Percentiles rank a stretch among this genome's conserved stretches.
Conservation (phyloP, 177 flowering plant genomes). For the Vitis hybrid region DNA sequence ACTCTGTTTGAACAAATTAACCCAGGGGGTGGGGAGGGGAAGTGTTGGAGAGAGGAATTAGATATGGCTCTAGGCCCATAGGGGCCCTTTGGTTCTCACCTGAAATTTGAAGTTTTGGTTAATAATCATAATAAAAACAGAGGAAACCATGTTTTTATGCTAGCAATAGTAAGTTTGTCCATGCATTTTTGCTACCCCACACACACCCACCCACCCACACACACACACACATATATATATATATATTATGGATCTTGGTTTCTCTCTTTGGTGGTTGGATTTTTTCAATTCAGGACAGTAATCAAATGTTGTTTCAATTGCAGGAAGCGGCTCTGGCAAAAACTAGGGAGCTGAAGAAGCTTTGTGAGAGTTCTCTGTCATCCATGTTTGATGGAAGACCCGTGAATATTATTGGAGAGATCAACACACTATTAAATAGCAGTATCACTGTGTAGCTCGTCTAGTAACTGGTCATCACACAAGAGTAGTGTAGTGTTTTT, state of each 20-base stretch:
- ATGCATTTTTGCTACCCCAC: no score
- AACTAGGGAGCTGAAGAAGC: conserved; percentile 86
- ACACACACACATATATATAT: no score
- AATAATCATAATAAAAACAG: no score
- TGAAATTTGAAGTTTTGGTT: no score
- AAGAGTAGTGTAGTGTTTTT: neutral
- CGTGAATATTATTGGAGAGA: conserved; percentile 86
- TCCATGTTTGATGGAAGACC: conserved; percentile 91
- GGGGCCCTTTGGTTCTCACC: no score
- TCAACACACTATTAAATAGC: conserved; percentile 58
- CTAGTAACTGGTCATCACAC: neutral
- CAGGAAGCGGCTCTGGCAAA: conserved; percentile 83
- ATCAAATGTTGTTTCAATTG: conserved; percentile 11
- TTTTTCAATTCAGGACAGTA: conserved; percentile 1
- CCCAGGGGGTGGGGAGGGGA: no score
- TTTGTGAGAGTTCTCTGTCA: conserved; percentile 80
- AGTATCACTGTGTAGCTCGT: conserved; percentile 22
- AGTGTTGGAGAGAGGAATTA: no score
- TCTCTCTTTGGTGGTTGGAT: neutral
- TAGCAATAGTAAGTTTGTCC: no score
- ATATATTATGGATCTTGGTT: neutral
- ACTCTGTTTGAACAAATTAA: no score
- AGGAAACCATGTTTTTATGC: no score
- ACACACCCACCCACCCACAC: no score
- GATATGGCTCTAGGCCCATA: no score